phyloP scores from a whole-genome alignment of 2,329 filamentous ascomycete species.

The Colletotrichum australisinense region DNA sequence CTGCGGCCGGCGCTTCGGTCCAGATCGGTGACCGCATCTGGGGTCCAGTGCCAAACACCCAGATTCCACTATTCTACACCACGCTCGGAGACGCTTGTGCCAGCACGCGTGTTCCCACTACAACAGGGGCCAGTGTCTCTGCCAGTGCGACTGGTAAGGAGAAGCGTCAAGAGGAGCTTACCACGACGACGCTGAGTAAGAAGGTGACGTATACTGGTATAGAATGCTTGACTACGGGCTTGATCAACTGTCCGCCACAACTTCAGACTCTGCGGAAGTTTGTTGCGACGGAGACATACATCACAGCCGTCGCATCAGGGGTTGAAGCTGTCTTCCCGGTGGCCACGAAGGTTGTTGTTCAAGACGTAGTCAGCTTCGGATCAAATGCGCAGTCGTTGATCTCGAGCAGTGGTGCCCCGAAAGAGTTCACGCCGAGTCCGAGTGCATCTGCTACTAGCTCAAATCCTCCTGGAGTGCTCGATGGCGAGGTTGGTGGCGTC shows the following conservation, averaged over 20 bases:
- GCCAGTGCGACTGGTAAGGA: constrained; percentile 35
- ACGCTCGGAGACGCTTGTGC: constrained; percentile 56
- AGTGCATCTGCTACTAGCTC: not conserved
- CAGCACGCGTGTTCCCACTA: constrained; percentile 39
- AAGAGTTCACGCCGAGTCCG: constrained; percentile 4
- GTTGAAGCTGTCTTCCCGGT: constrained; percentile 49
- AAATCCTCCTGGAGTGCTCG: constrained; percentile 32
- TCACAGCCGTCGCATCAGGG: constrained; percentile 53
- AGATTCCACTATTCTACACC: constrained; percentile 64
- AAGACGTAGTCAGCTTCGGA: constrained; percentile 18
- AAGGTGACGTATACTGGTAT: constrained; percentile 53
- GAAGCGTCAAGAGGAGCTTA: constrained; percentile 43
- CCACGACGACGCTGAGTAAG: constrained; percentile 46
- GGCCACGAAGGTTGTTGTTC: not conserved
- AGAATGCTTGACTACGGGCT: constrained; percentile 52
- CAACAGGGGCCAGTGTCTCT: constrained; percentile 36
- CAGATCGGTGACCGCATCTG: constrained; percentile 56
- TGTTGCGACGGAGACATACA: constrained; percentile 51
- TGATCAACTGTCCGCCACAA: constrained; percentile 62
- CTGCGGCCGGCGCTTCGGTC: constrained; percentile 63
- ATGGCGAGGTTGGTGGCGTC: constrained; percentile 46
- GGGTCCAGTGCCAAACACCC: constrained; percentile 59
- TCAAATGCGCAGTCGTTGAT: constrained; percentile 1
- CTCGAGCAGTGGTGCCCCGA: constrained; percentile 1
- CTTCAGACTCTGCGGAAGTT: constrained; percentile 57